phyloP scores from a whole-genome alignment of 768 basidiomycete species.

The Phylloporus rhodoxanthus region DNA sequence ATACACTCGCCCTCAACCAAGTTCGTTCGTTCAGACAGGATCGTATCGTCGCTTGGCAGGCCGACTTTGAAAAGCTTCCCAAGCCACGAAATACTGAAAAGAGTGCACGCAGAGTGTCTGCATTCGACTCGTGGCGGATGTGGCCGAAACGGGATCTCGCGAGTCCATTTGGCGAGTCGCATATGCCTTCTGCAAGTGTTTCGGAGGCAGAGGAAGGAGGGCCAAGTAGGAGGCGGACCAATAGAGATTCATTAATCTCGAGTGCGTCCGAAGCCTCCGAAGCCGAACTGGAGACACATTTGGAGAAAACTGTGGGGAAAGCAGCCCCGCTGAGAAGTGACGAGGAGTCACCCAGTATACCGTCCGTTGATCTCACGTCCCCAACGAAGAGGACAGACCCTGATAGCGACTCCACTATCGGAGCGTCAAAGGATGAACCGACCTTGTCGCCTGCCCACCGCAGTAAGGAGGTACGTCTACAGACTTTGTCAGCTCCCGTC shows the following conservation, averaged over 20 bases:
- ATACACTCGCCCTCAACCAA: conserved; percentile 82
- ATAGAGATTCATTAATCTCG: conserved; percentile 53
- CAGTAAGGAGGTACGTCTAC: conserved; percentile 25
- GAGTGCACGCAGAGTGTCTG: conserved; percentile 48
- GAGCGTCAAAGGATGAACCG: conserved; percentile 38
- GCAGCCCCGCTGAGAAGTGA: conserved; percentile 13
- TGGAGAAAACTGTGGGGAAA: conserved; percentile 22
- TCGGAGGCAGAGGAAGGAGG: conserved; percentile 70
- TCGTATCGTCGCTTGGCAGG: conserved; percentile 94
- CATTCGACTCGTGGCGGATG: conserved; percentile 66
- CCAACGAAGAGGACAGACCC: conserved; percentile 46
- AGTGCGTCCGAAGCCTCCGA: conserved; percentile 74
- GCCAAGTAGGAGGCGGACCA: conserved; percentile 39
- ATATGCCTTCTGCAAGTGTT: conserved; percentile 57
- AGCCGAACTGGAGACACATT: conserved; percentile 40
- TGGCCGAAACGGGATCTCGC: conserved; percentile 61
- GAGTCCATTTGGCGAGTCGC: conserved; percentile 47
- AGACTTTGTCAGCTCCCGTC: background rate
- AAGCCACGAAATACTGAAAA: conserved; percentile 59
- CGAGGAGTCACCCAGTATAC: conserved; percentile 9
- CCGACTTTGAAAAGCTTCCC: conserved; percentile 81
- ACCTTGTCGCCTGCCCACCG: conserved; percentile 12
- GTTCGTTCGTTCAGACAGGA: conserved; percentile 86
- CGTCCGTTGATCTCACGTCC: conserved; percentile 8
- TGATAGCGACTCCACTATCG: conserved; percentile 85